A percentile compares a stretch with the other conserved stretches of the same genome.
Evolutionary conservation across 2,329 filamentous ascomycete species (phyloP).

Genomic region (Chaetomiaceae sp.): DNA sequence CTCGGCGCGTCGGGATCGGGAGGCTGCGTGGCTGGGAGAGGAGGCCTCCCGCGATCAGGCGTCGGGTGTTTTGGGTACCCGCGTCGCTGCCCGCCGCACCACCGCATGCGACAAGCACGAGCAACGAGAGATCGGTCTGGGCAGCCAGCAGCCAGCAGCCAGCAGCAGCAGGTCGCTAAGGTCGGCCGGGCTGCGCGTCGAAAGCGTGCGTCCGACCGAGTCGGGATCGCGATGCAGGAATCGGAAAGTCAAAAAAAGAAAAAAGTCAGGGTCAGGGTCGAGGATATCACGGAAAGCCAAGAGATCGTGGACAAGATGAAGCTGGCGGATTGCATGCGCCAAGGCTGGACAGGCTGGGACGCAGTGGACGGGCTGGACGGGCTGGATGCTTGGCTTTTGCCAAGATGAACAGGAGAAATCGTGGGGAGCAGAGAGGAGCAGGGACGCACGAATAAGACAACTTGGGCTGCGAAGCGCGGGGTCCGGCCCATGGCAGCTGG

Average conservation of each 20-base stretch:
- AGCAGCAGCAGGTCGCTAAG: background rate
- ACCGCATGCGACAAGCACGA: slow-evolving; percentile 1
- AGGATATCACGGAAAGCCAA: slow-evolving; percentile 20
- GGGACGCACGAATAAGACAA: slow-evolving; percentile 12
- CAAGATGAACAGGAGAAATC: slow-evolving; percentile 24
- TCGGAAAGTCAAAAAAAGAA: slow-evolving; percentile 11
- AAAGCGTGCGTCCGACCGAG: slow-evolving; percentile 12
- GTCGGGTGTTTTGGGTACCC: slow-evolving; percentile 1
- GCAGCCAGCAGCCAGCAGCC: background rate
- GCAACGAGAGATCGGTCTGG: background rate
- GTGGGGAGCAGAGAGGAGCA: slow-evolving; percentile 12
- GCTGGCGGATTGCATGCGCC: slow-evolving; percentile 30
- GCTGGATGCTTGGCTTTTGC: slow-evolving; percentile 27
- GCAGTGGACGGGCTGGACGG: slow-evolving; percentile 26
- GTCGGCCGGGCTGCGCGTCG: slow-evolving; percentile 2
- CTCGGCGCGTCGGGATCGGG: background rate
- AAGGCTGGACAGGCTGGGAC: slow-evolving; percentile 28
- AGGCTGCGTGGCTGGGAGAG: slow-evolving; percentile 3
- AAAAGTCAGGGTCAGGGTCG: no score
- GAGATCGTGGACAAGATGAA: slow-evolving; percentile 25
- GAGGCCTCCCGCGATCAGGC: background rate
- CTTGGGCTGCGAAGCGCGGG: background rate
- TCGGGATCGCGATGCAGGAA: slow-evolving; percentile 11
- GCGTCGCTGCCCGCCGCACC: slow-evolving; percentile 13
- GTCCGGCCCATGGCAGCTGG: slow-evolving; percentile 4